These are phyloP conservation scores for Zymoseptoria brevis DNA, from an alignment of 2,329 filamentous ascomycete genomes.

Conservation along the genomic window DNA sequence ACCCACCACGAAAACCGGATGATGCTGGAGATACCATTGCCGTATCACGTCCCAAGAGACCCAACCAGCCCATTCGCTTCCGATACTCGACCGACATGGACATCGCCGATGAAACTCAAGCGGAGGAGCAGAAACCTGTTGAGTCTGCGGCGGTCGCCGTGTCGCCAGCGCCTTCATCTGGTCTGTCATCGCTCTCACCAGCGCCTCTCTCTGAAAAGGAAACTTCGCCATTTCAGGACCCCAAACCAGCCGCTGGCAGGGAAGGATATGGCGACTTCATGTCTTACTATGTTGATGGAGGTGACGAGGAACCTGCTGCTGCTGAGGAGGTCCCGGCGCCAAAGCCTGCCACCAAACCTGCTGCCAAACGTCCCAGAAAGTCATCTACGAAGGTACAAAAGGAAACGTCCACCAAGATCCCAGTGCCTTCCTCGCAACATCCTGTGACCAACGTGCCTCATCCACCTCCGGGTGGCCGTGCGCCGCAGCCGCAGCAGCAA, in stretches of 20 bases:
- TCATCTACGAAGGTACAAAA: neutral
- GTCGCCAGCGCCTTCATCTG: slow-evolving; percentile 18
- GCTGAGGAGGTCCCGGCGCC: neutral
- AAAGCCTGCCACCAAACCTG: slow-evolving; percentile 2
- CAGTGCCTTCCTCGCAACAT: neutral
- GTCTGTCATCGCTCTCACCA: slow-evolving; percentile 19
- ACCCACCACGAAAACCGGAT: slow-evolving; percentile 9
- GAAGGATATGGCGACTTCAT: slow-evolving; percentile 27
- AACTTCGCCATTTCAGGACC: slow-evolving; percentile 14
- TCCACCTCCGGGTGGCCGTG: neutral
- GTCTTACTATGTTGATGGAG: slow-evolving; percentile 26
- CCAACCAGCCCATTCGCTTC: slow-evolving; percentile 7
- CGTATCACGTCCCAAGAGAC: slow-evolving; percentile 19
- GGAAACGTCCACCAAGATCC: slow-evolving; percentile 1
- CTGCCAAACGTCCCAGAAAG: neutral
- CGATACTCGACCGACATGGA: slow-evolving; percentile 15
- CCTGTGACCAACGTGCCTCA: neutral
- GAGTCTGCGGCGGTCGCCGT: neutral
- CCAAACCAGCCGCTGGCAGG: slow-evolving; percentile 9
- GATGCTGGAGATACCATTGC: slow-evolving; percentile 16
- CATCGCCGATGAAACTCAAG: slow-evolving; percentile 5
- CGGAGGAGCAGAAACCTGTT: slow-evolving; percentile 1
- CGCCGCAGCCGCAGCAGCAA: neutral
- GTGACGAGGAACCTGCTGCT: slow-evolving; percentile 10
- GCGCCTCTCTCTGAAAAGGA: slow-evolving; percentile 12